A percentile compares a stretch with the other conserved stretches of the same genome.
phyloP scores from a whole-genome alignment of 306 rosid species.

The Quercus aquifolioides region DNA sequence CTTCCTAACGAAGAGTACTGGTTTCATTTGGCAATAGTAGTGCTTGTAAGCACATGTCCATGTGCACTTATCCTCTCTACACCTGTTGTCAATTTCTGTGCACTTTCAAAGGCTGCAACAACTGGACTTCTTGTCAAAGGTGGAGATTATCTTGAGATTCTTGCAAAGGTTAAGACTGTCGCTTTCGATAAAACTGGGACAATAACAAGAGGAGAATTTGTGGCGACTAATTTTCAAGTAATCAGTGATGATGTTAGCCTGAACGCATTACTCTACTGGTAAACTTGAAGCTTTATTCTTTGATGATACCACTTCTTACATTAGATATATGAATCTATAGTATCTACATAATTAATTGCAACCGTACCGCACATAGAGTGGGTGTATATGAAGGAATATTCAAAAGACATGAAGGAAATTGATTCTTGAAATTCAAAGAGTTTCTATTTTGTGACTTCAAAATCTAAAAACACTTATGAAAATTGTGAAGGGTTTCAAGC shows the following conservation, averaged over 20 bases:
- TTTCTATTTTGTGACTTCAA: background rate
- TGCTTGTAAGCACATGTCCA: constrained; percentile 89
- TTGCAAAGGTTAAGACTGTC: constrained; percentile 62
- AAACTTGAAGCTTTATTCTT: constrained; percentile 5
- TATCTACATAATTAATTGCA: too few relatives aligned
- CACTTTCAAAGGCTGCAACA: constrained; percentile 85
- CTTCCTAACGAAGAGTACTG: constrained; percentile 45
- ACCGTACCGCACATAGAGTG: too few relatives aligned
- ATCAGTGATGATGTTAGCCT: constrained; percentile 55
- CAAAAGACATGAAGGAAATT: background rate
- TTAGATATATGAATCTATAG: too few relatives aligned
- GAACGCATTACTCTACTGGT: constrained; percentile 74
- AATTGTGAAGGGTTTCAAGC: constrained; percentile 72
- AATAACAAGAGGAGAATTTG: constrained; percentile 83
- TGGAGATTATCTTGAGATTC: constrained; percentile 72
- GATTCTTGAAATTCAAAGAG: background rate
- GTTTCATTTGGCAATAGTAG: constrained; percentile 84
- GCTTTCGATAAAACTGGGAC: constrained; percentile 98
- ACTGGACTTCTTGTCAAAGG: constrained; percentile 90
- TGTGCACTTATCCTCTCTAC: constrained; percentile 93
- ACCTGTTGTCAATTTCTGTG: constrained; percentile 90
- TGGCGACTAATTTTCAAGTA: constrained; percentile 56
- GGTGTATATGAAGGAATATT: background rate
- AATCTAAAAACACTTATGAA: background rate
- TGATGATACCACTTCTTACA: background rate